A percentile compares a stretch with the other conserved stretches of the same genome.
Conservation (phyloP, 225 moss, liverwort and hornwort species). For the Sphagnum contortum region DNA sequence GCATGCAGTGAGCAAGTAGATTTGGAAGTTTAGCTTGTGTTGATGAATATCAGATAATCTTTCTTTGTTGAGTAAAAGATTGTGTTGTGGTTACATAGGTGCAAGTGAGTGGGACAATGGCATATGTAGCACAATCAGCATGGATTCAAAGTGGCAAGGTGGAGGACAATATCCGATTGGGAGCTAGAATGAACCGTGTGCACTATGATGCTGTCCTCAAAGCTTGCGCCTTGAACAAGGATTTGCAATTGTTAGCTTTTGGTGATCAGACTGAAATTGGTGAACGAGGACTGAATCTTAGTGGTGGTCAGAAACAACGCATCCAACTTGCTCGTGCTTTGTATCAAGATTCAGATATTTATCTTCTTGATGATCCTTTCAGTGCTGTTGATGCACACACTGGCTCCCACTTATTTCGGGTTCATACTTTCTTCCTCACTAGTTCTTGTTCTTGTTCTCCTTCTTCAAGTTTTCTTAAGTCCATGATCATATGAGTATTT, state of each 20-base stretch:
- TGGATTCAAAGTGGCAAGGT: slow-evolving; percentile 60
- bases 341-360: slow-evolving; percentile 82
- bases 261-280: slow-evolving; percentile 69
- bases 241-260: slow-evolving; percentile 45
- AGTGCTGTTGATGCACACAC: slow-evolving; percentile 49
- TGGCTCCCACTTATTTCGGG: slow-evolving; percentile 24
- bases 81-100: slow-evolving; percentile 21
- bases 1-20: not conserved
- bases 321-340: slow-evolving; percentile 76
- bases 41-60: not conserved
- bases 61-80: not conserved
- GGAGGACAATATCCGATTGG: slow-evolving; percentile 46
- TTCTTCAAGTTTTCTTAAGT: too few species aligned
- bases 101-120: slow-evolving; percentile 25
- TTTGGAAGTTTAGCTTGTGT: not conserved
- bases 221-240: slow-evolving; percentile 64
- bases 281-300: slow-evolving; percentile 74
- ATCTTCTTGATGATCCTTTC: slow-evolving; percentile 76
- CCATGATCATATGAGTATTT: too few species aligned
- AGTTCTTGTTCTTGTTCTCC: not conserved
- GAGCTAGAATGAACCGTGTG: slow-evolving; percentile 34
- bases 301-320: slow-evolving; percentile 82
- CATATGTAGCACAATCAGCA: slow-evolving; percentile 55
- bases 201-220: slow-evolving; percentile 47
- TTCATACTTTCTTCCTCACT: not conserved